Evolutionary conservation across 1,284 basidiomycete genomes (phyloP).

Genomic region (Erythrobasidium hasegawianum): DNA sequence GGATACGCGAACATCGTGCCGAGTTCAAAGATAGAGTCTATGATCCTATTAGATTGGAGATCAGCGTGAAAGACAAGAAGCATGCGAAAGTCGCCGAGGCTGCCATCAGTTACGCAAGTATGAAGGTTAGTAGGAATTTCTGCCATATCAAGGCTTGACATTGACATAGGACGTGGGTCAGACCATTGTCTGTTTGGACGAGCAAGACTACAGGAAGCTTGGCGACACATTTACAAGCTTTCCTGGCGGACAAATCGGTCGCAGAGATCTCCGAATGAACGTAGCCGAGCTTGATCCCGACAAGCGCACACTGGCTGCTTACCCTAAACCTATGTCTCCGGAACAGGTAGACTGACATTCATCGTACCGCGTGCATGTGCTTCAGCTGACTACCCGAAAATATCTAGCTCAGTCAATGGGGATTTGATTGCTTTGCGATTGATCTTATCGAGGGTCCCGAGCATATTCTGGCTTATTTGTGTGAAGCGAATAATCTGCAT

Average conservation of each 20-base stretch:
- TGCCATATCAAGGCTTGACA: background rate
- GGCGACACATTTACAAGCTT: slow-evolving; percentile 59
- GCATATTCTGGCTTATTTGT: slow-evolving; percentile 51
- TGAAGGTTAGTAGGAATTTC: slow-evolving; percentile 63
- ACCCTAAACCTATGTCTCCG: slow-evolving; percentile 56
- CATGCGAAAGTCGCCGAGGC: slow-evolving; percentile 72
- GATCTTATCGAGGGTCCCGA: slow-evolving; percentile 60
- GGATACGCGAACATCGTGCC: slow-evolving; percentile 64
- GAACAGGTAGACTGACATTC: slow-evolving; percentile 54
- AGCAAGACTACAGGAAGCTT: slow-evolving; percentile 72
- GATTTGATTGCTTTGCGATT: slow-evolving; percentile 79
- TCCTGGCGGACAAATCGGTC: slow-evolving; percentile 52
- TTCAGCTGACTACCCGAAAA: no score
- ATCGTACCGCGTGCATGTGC: no score
- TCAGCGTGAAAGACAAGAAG: slow-evolving; percentile 63
- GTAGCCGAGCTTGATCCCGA: slow-evolving; percentile 43
- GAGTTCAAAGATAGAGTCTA: slow-evolving; percentile 76
- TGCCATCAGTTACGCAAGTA: slow-evolving; percentile 59
- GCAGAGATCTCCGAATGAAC: slow-evolving; percentile 45
- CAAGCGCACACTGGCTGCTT: slow-evolving; percentile 15
- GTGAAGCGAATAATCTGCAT: slow-evolving; percentile 43
- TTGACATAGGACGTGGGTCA: slow-evolving; percentile 49
- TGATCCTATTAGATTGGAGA: slow-evolving; percentile 69
- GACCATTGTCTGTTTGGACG: slow-evolving; percentile 81
- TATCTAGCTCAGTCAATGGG: slow-evolving; percentile 58